Base-by-base conservation (phyloP, 768 basidiomycete species). In the Hirschioporus abietinus region DNA sequence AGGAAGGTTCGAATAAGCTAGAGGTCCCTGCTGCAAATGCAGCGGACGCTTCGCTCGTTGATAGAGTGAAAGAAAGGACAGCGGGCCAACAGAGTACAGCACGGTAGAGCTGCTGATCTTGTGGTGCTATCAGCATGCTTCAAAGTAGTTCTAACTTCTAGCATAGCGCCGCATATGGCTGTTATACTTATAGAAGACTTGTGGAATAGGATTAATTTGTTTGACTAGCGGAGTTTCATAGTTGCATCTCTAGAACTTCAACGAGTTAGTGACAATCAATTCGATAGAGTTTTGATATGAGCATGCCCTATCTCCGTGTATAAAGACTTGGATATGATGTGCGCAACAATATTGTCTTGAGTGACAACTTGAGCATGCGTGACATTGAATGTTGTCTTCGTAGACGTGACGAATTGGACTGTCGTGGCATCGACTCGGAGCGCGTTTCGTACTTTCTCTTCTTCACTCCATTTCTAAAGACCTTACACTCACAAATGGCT, bases 21-120 rank as follows among this genome's bases (percentile, higher is more conserved):
- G 89, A 88, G 72, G 84, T 96, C 18, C 90, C 89, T 0, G 91
- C 93, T n/a, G 88, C 88, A 4, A 84, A 92, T 71, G 89, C 91
- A 0, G 86, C 90, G 0, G 93, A 95, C 69, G 88, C 91, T 0
- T 76, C 84, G 10, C 70, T 92, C 10, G 79, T 87, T 15, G 88
- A 92, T 70, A 82, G 83, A 66, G 75, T 88, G 17, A 74, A 80
- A 52, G 83, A 90, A 76, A 88, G 84, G 74, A 75, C 79, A 6
- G 85, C 80, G 9, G 85, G 83, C 9, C 83, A 83, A 68, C 88
- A 88, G 74, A 88, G 88, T 12, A 89, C 88, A 18, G 90, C 89
- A 4, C 77, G 82, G 30, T 84, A 67, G 75, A 35, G 42, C 63
- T 65, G 8, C 30, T 18, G 1, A 15, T 36, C 59, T 18, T 30